A percentile compares a stretch with the other conserved stretches of the same genome.
These are phyloP conservation scores for Fusarium heterosporum DNA, from an alignment of 2,329 filamentous ascomycete genomes.

Conservation along the genomic window DNA sequence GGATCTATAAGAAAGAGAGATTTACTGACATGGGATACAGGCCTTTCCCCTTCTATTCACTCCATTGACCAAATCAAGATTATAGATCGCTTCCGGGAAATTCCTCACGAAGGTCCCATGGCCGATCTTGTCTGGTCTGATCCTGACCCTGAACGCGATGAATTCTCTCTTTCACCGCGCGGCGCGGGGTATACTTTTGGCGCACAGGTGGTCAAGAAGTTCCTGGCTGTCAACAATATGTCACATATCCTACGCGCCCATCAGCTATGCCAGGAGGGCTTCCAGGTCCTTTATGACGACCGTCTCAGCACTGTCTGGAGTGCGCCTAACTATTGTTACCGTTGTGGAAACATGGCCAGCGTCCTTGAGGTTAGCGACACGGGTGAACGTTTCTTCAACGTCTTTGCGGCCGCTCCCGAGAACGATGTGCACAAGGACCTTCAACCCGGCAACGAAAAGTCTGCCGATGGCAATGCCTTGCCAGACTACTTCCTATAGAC, in stretches of 20 bases:
- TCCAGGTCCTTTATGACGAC: conserved; percentile 96
- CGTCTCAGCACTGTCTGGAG: conserved; percentile 97
- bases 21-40: conserved; percentile 53
- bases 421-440: conserved; percentile 92
- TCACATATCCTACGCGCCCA: conserved; percentile 97
- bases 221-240: conserved; percentile 97
- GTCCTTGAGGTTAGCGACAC: conserved; percentile 95
- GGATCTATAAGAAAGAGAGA: neutral
- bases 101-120: conserved; percentile 98
- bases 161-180: conserved; percentile 92
- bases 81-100: conserved; percentile 98
- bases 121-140: conserved; percentile 99
- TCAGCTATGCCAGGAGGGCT: conserved; percentile 97
- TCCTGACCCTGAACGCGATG: conserved; percentile 95
- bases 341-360: conserved; percentile 96
- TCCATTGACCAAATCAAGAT: conserved; percentile 99
- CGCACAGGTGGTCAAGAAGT: conserved; percentile 97
- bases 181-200: conserved; percentile 98
- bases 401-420: conserved; percentile 96
- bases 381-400: conserved; percentile 95
- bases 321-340: conserved; percentile 94
- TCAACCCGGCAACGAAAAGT: conserved; percentile 80
- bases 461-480: conserved; percentile 70
- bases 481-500: conserved; percentile 77
- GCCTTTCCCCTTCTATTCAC: conserved; percentile 90